Conservation (phyloP, 345 rosid species). For the Bretschneidera sinensis region DNA sequence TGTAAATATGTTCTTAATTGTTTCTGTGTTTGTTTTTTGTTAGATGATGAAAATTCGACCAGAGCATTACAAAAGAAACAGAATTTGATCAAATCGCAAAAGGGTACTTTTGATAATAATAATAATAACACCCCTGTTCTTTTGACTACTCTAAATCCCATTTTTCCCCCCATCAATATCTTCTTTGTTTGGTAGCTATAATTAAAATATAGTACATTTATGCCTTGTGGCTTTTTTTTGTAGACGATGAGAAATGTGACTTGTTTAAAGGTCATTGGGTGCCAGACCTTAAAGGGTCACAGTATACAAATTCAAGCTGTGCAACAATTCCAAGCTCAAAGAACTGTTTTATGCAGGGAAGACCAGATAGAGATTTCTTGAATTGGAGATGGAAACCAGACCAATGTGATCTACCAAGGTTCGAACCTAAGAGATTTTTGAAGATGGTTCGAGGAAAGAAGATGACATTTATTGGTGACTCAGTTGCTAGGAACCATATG, state of each 20-base stretch:
- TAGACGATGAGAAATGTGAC: conserved; percentile 40
- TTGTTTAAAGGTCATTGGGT: conserved; percentile 64
- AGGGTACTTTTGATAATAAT: conserved; percentile 11
- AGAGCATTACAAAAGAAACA: background rate
- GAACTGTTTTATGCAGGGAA: conserved; percentile 69
- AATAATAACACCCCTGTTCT: background rate
- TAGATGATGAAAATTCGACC: background rate
- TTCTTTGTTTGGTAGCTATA: background rate
- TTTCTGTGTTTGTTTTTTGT: background rate
- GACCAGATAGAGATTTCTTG: conserved; percentile 55
- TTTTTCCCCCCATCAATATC: background rate
- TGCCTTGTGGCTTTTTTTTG: conserved; percentile 3
- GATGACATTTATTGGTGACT: conserved; percentile 78
- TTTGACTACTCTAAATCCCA: background rate
- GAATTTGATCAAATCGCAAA: background rate
- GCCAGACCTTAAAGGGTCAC: conserved; percentile 42
- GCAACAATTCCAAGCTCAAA: conserved; percentile 64
- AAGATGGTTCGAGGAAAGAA: conserved; percentile 57
- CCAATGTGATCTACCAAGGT: conserved; percentile 59
- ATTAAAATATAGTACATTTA: background rate
- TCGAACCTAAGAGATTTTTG: conserved; percentile 51
- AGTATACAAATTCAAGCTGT: conserved; percentile 65
- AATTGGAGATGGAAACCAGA: conserved; percentile 96
- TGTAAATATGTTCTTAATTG: background rate
- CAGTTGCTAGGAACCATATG: conserved; percentile 85